A percentile compares a stretch with the other conserved stretches of the same genome.
Evolutionary conservation across 257 asterid species (phyloP).

Genomic region (Solanum appendiculatum): DNA sequence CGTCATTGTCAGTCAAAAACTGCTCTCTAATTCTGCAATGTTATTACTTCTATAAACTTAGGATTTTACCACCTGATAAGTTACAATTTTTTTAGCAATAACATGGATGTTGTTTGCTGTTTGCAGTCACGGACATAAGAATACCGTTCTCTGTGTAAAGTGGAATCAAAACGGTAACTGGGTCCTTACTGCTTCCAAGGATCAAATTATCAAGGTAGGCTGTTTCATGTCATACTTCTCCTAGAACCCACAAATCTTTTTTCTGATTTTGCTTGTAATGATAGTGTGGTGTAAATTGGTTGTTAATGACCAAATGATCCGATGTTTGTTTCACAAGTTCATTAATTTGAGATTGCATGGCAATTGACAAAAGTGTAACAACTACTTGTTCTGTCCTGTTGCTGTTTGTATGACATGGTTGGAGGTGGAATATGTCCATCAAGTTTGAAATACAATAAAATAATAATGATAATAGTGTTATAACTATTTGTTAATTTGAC

Average conservation of each 20-base stretch:
- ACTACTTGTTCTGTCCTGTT: not conserved
- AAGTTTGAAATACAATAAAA: not conserved
- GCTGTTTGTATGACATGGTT: not conserved
- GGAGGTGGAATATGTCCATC: not conserved
- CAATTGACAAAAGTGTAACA: not conserved
- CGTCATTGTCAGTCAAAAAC: conserved; percentile 64
- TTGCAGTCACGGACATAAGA: conserved; percentile 96
- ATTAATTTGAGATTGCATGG: not conserved
- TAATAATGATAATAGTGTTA: not conserved
- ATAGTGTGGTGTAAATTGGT: not conserved
- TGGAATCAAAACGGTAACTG: conserved; percentile 99
- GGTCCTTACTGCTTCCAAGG: conserved; percentile 93
- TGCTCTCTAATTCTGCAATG: not conserved
- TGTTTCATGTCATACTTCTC: not conserved
- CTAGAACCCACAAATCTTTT: not conserved
- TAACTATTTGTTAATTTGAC: not conserved
- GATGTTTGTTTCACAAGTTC: not conserved
- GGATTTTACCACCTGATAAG: not conserved
- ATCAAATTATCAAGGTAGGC: conserved; percentile 87
- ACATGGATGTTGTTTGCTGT: not conserved
- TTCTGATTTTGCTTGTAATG: not conserved
- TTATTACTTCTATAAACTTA: not conserved
- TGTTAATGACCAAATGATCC: not conserved
- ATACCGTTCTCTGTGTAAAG: conserved; percentile 73
- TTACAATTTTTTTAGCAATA: not conserved